Evolutionary conservation across 345 rosid genomes (phyloP).

Genomic region (Boechera retrofracta): DNA sequence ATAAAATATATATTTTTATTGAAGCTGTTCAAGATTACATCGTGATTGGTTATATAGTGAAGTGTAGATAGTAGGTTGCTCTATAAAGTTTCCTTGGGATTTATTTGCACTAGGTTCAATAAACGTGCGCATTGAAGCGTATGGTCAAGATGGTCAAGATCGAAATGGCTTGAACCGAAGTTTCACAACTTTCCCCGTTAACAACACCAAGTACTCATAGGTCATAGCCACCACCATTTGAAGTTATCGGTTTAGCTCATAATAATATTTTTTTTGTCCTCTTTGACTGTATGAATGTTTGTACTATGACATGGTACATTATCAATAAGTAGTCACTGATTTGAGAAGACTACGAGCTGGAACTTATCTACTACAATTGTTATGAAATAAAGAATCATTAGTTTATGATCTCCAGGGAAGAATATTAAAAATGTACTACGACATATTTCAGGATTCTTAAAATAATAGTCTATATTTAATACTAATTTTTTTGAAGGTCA

Average conservation of each 20-base stretch:
- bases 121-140: neutral
- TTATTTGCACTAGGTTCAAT: neutral
- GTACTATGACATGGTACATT: neutral
- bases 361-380: neutral
- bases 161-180: neutral
- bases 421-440: neutral
- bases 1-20: neutral
- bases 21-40: neutral
- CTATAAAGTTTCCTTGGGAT: neutral
- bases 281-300: neutral
- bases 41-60: neutral
- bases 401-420: neutral
- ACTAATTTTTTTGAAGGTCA: neutral
- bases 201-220: neutral
- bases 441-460: neutral
- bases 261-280: neutral
- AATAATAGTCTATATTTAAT: too few relatives aligned
- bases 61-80: neutral
- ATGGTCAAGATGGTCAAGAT: neutral
- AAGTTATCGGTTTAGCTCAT: neutral
- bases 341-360: neutral
- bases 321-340: neutral
- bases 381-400: neutral
- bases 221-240: neutral
- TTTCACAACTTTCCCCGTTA: neutral